Percentiles rank a stretch among this genome's conserved stretches.
Conservation (phyloP, 371 early-diverging fungal species). For the Agmasoma carcini region DNA sequence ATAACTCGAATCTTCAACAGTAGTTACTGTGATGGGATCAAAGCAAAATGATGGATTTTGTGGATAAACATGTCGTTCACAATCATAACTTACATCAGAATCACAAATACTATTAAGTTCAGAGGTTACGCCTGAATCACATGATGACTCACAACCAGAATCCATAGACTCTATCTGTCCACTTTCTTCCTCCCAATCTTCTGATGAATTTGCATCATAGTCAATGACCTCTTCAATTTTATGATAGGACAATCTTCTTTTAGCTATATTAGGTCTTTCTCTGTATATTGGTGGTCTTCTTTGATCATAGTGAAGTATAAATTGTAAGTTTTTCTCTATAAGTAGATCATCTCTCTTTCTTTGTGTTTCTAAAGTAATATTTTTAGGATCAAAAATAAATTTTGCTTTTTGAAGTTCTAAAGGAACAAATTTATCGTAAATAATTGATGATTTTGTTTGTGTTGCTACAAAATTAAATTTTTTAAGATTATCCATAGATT, state of each 20-base stretch:
- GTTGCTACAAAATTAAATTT: no score
- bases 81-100: no score
- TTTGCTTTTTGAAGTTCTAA: background rate
- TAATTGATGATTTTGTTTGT: no score
- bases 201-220: slow-evolving; percentile 10
- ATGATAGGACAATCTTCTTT: background rate
- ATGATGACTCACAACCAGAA: background rate
- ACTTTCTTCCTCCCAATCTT: slow-evolving; percentile 12
- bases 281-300: slow-evolving; percentile 6
- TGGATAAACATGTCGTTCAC: no score
- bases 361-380: background rate
- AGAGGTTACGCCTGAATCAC: background rate
- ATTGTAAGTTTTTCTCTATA: background rate
- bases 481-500: no score
- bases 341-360: slow-evolving; percentile 9
- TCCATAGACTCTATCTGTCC: background rate
- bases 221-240: background rate
- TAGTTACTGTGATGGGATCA: no score
- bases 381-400: slow-evolving; percentile 18
- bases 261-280: background rate
- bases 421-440: slow-evolving; percentile 14
- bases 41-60: no score
- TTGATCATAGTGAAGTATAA: slow-evolving; percentile 15
- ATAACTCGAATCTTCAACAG: no score
- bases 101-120: no score